phyloP scores from a whole-genome alignment of 345 rosid species.

The Corchorus capsularis region DNA sequence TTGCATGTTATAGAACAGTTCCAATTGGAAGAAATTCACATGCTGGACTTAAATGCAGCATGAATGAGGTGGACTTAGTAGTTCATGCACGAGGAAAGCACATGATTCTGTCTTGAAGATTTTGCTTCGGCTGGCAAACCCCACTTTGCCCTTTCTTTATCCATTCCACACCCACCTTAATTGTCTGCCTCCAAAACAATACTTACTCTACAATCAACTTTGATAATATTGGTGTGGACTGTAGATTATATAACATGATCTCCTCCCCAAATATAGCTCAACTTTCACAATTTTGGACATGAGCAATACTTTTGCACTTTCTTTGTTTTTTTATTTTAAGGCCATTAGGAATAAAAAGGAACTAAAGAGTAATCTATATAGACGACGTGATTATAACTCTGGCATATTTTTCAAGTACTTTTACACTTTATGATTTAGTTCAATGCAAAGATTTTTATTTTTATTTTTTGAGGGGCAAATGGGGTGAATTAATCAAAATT shows the following conservation, averaged over 20 bases:
- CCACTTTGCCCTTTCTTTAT: not conserved
- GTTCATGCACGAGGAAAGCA: slow-evolving; percentile 20
- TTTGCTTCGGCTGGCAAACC: not conserved
- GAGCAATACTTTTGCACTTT: no score
- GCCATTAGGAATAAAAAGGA: no score
- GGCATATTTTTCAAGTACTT: no score
- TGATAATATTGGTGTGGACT: not conserved
- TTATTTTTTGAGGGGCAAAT: no score
- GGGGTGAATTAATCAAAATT: no score
- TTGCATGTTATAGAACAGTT: slow-evolving; percentile 6
- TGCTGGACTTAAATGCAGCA: slow-evolving; percentile 32
- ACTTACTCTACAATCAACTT: not conserved
- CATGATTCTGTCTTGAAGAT: slow-evolving; percentile 34
- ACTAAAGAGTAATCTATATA: no score
- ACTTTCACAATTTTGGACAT: not conserved
- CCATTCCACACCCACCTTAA: not conserved
- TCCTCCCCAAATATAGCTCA: not conserved
- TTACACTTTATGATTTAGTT: no score
- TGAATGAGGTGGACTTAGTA: slow-evolving; percentile 19
- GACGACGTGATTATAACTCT: no score
- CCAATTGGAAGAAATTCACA: slow-evolving; percentile 25
- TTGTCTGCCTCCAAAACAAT: slow-evolving; percentile 4
- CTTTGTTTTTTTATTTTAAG: no score
- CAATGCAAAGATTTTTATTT: no score
- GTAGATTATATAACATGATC: not conserved